Percentiles rank a stretch among this genome's conserved stretches.
Evolutionary conservation across 2,329 filamentous ascomycete genomes (phyloP).

Genomic region (Neocatenulostroma microsporum): DNA sequence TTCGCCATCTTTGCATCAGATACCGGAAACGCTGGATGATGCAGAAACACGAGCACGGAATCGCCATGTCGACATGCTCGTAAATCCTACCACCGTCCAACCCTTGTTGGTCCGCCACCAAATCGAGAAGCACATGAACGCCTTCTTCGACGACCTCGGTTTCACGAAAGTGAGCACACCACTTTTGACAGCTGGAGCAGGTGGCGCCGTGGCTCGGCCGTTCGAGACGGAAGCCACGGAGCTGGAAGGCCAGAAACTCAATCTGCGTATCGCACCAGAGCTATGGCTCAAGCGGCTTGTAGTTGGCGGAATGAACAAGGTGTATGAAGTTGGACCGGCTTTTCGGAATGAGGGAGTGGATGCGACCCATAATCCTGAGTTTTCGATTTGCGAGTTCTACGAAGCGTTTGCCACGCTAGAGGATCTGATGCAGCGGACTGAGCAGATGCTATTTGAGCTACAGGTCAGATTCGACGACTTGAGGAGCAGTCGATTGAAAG

Average conservation of each 20-base stretch:
- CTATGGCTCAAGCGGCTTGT: constrained; percentile 90
- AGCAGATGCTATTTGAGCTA: constrained; percentile 50
- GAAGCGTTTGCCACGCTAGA: constrained; percentile 71
- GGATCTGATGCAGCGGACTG: constrained; percentile 67
- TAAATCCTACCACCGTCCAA: constrained; percentile 61
- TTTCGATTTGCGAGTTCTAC: constrained; percentile 97
- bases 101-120: constrained; percentile 65
- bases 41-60: constrained; percentile 65
- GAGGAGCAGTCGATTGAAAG: constrained; percentile 8
- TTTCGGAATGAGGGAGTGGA: constrained; percentile 90
- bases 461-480: neutral
- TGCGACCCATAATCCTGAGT: constrained; percentile 90
- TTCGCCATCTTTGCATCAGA: constrained; percentile 68
- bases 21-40: constrained; percentile 64
- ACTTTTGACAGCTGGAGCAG: constrained; percentile 70
- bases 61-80: constrained; percentile 79
- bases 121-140: constrained; percentile 65
- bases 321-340: constrained; percentile 87
- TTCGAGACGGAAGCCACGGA: constrained; percentile 76
- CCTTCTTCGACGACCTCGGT: constrained; percentile 60
- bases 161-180: constrained; percentile 91
- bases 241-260: constrained; percentile 61
- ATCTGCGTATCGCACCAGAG: constrained; percentile 85
- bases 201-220: constrained; percentile 80
- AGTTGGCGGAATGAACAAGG: constrained; percentile 74